A percentile compares a stretch with the other conserved stretches of the same genome.
phyloP scores from a whole-genome alignment of 2,329 filamentous ascomycete genomes.

The Metarhizium anisopliae region DNA sequence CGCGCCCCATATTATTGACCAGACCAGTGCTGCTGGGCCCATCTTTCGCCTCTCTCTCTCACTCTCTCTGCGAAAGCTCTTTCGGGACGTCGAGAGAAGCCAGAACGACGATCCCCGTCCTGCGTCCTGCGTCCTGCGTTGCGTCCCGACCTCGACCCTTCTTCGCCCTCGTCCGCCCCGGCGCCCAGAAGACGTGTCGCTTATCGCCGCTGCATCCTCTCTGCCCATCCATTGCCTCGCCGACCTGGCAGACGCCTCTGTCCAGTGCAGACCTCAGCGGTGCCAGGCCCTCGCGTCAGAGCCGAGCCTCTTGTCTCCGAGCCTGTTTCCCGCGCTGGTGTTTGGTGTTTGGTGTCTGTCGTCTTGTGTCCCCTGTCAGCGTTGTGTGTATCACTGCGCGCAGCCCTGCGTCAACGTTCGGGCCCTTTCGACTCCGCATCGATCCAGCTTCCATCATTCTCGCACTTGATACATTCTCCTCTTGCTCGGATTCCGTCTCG shows the following conservation, averaged over 20 bases:
- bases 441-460: neutral
- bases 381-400: constrained; percentile 3
- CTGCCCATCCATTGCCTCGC: neutral
- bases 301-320: constrained; percentile 2
- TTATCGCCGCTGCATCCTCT: neutral
- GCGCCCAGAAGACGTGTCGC: constrained; percentile 3
- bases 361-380: constrained; percentile 1
- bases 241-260: neutral
- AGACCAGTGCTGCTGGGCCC: neutral
- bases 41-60: neutral
- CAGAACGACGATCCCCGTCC: constrained; percentile 9
- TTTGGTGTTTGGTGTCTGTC: neutral
- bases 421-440: constrained; percentile 1
- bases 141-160: constrained; percentile 11
- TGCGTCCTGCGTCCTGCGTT: constrained; percentile 6
- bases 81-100: neutral
- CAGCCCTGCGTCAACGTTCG: constrained; percentile 5
- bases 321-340: neutral
- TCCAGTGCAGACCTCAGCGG: neutral
- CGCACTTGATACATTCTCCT: neutral
- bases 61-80: neutral
- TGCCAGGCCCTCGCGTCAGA: neutral
- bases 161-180: constrained; percentile 10
- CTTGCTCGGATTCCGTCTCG: neutral
- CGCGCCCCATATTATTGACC: neutral